Evolutionary conservation across 2,329 filamentous ascomycete species (phyloP).

Genomic region (Neoascochyta sp.): DNA sequence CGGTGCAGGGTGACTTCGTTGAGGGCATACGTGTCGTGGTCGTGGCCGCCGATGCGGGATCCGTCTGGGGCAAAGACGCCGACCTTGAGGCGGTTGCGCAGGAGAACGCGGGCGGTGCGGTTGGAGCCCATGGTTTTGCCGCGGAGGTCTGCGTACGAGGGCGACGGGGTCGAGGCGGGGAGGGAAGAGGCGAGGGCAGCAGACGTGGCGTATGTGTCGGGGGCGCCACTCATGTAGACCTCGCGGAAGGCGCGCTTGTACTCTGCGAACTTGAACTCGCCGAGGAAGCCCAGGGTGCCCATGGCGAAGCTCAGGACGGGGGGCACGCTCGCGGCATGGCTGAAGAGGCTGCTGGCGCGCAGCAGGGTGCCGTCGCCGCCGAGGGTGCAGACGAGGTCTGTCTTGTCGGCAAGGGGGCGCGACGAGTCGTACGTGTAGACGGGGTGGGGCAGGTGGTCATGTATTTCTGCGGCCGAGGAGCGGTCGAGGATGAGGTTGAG

Average conservation of each 20-base stretch:
- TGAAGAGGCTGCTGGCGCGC: conserved; percentile 81
- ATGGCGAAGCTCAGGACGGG: conserved; percentile 94
- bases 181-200: conserved; percentile 65
- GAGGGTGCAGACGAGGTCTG: conserved; percentile 84
- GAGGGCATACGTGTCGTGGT: conserved; percentile 64
- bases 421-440: conserved; percentile 45
- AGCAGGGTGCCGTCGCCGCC: conserved; percentile 92
- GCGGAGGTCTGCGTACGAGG: conserved; percentile 65
- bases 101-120: conserved; percentile 73
- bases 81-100: conserved; percentile 82
- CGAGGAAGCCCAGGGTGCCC: conserved; percentile 90
- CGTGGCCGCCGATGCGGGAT: conserved; percentile 39
- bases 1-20: conserved; percentile 95
- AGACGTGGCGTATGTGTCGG: conserved; percentile 50
- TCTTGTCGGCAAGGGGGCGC: conserved; percentile 63
- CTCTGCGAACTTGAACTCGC: conserved; percentile 93
- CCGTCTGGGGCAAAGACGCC: conserved; percentile 74
- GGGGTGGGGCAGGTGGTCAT: conserved; percentile 67
- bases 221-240: conserved; percentile 78
- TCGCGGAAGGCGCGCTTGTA: conserved; percentile 90
- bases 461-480: conserved; percentile 67
- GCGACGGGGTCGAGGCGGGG: conserved; percentile 68
- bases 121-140: conserved; percentile 77
- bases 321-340: conserved; percentile 74
- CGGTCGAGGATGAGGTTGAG: conserved; percentile 81